Conservation (phyloP, 202 grass and related monocot genomes). For the Dendrocalamus latiflorus region DNA sequence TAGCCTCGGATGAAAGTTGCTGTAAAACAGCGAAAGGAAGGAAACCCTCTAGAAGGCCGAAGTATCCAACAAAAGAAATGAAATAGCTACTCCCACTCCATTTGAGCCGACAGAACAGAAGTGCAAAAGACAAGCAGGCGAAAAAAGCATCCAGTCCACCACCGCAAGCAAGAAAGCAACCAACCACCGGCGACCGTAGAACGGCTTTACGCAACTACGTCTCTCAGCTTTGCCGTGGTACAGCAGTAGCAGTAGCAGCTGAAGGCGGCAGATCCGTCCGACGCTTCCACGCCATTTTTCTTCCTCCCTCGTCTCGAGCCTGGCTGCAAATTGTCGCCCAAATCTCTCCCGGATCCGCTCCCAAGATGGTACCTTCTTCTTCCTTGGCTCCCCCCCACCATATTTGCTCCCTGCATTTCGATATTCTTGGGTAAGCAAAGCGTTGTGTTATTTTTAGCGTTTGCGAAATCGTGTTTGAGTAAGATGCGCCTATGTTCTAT, state of each 20-base stretch:
- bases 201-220: background rate
- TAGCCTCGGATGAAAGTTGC: too few relatives aligned
- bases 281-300: slow-evolving; percentile 11
- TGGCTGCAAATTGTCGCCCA: background rate
- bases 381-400: background rate
- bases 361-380: slow-evolving; percentile 23
- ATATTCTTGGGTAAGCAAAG: background rate
- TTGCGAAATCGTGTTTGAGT: background rate
- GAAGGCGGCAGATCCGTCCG: slow-evolving; percentile 33
- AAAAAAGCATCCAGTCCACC: too few relatives aligned
- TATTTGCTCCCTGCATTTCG: background rate
- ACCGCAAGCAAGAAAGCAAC: background rate
- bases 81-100: too few relatives aligned
- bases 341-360: background rate
- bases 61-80: too few relatives aligned
- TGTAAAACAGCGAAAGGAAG: too few relatives aligned
- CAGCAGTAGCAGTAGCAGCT: background rate
- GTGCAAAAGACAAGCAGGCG: too few relatives aligned
- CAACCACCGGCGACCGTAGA: background rate
- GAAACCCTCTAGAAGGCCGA: too few relatives aligned
- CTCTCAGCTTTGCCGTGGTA: background rate
- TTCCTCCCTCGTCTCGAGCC: background rate
- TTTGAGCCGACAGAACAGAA: too few relatives aligned
- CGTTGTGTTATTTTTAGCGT: background rate
- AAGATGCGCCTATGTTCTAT: background rate